These are phyloP conservation scores for Coffea humblotiana DNA, from an alignment of 305 asterid species.

Conservation along the genomic window DNA sequence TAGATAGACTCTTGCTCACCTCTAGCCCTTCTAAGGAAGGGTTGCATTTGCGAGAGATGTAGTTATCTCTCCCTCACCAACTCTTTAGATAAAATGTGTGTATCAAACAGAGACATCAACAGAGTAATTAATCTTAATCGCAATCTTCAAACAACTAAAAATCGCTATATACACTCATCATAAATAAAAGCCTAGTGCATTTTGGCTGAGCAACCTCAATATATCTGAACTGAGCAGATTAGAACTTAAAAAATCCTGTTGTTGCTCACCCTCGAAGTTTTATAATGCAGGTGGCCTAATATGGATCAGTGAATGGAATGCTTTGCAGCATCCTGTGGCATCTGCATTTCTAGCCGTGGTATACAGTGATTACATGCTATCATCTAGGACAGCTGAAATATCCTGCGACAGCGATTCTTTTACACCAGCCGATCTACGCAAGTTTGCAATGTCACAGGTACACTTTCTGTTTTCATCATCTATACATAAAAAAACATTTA, in stretches of 20 bases:
- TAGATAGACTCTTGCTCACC: neutral
- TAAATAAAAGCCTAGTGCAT: neutral
- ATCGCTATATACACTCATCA: neutral
- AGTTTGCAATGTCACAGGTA: constrained; percentile 87
- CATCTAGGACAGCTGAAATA: constrained; percentile 71
- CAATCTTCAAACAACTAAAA: neutral
- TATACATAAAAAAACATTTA: neutral
- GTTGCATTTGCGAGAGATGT: neutral
- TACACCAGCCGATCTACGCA: constrained; percentile 74
- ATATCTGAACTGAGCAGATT: neutral
- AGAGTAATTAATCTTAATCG: too few species aligned
- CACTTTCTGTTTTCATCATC: constrained; percentile 18
- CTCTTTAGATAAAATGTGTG: neutral
- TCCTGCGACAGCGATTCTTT: constrained; percentile 56
- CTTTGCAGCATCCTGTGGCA: constrained; percentile 93
- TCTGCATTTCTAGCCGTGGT: constrained; percentile 81
- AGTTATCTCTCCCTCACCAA: neutral
- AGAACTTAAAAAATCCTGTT: neutral
- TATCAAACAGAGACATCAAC: neutral
- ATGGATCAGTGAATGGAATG: constrained; percentile 86
- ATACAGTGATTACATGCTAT: constrained; percentile 89
- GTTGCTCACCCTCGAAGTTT: constrained; percentile 13
- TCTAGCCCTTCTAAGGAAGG: neutral
- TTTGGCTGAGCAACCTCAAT: neutral
- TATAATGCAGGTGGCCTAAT: constrained; percentile 68